Evolutionary conservation across 495 filamentous ascomycete genomes (phyloP).

Genomic region (Astrocystis sublimbata): DNA sequence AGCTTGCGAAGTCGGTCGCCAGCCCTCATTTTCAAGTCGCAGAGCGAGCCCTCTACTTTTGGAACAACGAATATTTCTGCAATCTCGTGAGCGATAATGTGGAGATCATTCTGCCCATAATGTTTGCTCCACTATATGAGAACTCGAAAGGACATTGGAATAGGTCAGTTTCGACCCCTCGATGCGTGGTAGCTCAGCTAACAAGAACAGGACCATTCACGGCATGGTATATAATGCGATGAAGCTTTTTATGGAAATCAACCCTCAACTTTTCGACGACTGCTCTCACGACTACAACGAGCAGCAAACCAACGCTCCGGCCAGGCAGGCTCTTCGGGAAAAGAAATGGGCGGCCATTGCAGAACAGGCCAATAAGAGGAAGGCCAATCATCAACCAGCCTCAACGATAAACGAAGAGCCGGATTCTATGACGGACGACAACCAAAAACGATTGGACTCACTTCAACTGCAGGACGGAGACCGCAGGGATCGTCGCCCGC

Average conservation of each 20-base stretch:
- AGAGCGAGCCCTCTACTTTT: conserved; percentile 97
- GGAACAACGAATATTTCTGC: conserved; percentile 99
- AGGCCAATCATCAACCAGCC: conserved; percentile 36
- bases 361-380: conserved; percentile 70
- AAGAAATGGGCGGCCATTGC: conserved; percentile 84
- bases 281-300: conserved; percentile 99
- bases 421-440: conserved; percentile 77
- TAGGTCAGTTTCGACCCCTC: conserved; percentile 58
- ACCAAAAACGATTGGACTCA: conserved; percentile 78
- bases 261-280: conserved; percentile 96
- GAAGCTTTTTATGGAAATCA: conserved; percentile 99
- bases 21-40: conserved; percentile 99
- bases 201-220: conserved; percentile 78
- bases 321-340: conserved; percentile 72
- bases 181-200: background rate
- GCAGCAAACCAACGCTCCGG: conserved; percentile 82
- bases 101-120: conserved; percentile 95
- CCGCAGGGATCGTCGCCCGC: conserved; percentile 46
- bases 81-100: conserved; percentile 99
- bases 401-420: conserved; percentile 61
- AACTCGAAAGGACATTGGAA: conserved; percentile 99
- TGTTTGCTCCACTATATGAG: conserved; percentile 98
- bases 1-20: conserved; percentile 95
- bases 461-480: conserved; percentile 75
- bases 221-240: conserved; percentile 99